A percentile compares a stretch with the other conserved stretches of the same genome.
phyloP scores from a whole-genome alignment of 345 rosid genomes.

The Gossypium ekmanianum region DNA sequence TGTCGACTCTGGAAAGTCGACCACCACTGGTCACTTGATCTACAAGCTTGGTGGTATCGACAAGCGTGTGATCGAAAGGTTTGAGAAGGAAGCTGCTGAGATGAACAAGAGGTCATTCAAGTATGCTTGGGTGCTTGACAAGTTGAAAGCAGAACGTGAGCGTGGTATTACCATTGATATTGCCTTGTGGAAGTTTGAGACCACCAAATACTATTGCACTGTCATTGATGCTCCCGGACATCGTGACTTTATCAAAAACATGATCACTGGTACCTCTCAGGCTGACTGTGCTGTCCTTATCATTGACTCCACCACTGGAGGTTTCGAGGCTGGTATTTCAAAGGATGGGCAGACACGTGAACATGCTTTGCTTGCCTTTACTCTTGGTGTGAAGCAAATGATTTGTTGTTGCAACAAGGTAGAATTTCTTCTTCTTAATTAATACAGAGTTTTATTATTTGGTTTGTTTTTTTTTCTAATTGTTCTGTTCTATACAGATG shows the following conservation, averaged over 20 bases:
- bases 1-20: slow-evolving; percentile 7
- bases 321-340: slow-evolving; percentile 80
- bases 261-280: slow-evolving; percentile 83
- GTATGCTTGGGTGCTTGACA: slow-evolving; percentile 52
- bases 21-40: slow-evolving; percentile 14
- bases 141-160: slow-evolving; percentile 94
- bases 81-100: slow-evolving; percentile 9
- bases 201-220: slow-evolving; percentile 87
- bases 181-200: slow-evolving; percentile 90
- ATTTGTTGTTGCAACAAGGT: slow-evolving; percentile 88
- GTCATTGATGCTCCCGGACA: slow-evolving; percentile 94
- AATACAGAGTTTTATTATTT: background rate
- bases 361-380: slow-evolving; percentile 85
- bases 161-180: slow-evolving; percentile 93
- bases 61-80: slow-evolving; percentile 6
- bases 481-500: slow-evolving; percentile 36
- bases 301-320: slow-evolving; percentile 80
- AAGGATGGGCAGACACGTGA: slow-evolving; percentile 88
- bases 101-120: slow-evolving; percentile 11
- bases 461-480: background rate
- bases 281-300: slow-evolving; percentile 82
- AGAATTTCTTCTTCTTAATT: background rate
- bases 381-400: slow-evolving; percentile 88
- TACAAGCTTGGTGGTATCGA: slow-evolving; percentile 11
- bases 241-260: slow-evolving; percentile 78